Percentiles rank a stretch among this genome's conserved stretches.
These are phyloP conservation scores for Trichoderma erinaceum DNA, from an alignment of 495 filamentous ascomycete species.

Conservation along the genomic window DNA sequence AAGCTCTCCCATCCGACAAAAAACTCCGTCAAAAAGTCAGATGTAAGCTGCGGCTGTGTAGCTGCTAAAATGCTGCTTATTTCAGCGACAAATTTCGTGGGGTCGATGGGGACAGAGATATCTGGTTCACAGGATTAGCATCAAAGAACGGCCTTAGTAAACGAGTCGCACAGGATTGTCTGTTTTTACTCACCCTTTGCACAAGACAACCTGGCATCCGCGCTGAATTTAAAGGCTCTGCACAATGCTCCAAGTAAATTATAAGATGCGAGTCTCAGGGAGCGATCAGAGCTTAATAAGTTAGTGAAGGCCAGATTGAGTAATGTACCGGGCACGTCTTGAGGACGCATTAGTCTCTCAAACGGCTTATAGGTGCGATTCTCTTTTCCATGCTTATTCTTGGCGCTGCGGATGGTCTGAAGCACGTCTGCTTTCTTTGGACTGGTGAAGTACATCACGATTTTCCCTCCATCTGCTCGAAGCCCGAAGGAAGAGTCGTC, in stretches of 20 bases:
- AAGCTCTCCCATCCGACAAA: slow-evolving; percentile 65
- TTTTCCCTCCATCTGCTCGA: slow-evolving; percentile 59
- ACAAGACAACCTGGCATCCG: slow-evolving; percentile 52
- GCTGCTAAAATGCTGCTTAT: slow-evolving; percentile 55
- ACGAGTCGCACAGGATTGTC: slow-evolving; percentile 18
- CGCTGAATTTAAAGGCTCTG: slow-evolving; percentile 56
- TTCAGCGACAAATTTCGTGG: slow-evolving; percentile 56
- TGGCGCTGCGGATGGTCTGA: slow-evolving; percentile 52
- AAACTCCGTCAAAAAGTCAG: slow-evolving; percentile 61
- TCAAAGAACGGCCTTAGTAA: background rate
- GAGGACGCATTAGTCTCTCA: slow-evolving; percentile 56
- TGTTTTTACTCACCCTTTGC: slow-evolving; percentile 42
- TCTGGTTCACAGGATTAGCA: slow-evolving; percentile 27
- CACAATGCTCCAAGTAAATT: slow-evolving; percentile 58
- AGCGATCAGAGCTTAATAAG: slow-evolving; percentile 50
- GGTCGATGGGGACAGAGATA: slow-evolving; percentile 51
- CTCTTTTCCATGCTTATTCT: slow-evolving; percentile 55
- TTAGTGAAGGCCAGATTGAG: slow-evolving; percentile 60
- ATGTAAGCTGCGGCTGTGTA: slow-evolving; percentile 58
- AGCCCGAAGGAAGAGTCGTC: slow-evolving; percentile 63
- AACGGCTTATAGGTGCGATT: slow-evolving; percentile 48
- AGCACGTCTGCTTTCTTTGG: slow-evolving; percentile 54
- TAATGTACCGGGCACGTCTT: slow-evolving; percentile 62
- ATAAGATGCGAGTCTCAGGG: slow-evolving; percentile 54
- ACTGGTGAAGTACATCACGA: slow-evolving; percentile 61